A percentile compares a stretch with the other conserved stretches of the same genome.
phyloP scores from a whole-genome alignment of 768 basidiomycete genomes.

The Suillus weaverae region DNA sequence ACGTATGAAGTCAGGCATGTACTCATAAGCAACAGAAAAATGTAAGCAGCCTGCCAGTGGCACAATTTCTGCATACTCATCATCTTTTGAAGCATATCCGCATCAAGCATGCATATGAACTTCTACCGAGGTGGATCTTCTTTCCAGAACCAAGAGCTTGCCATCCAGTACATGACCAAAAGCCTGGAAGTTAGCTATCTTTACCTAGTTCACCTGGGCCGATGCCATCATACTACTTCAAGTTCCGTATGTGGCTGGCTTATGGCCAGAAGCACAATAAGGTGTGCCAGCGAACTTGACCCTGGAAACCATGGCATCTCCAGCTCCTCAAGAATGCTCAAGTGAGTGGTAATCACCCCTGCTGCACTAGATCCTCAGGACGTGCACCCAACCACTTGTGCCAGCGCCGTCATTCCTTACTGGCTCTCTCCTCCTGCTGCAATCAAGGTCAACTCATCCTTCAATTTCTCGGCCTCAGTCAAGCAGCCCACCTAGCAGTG shows the following conservation, averaged over 20 bases:
- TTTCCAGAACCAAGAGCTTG: conserved; percentile 95
- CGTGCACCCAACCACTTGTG: conserved; percentile 94
- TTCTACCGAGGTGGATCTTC: conserved; percentile 95
- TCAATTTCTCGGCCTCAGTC: conserved; percentile 67
- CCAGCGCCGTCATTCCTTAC: conserved; percentile 68
- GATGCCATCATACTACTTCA: not conserved
- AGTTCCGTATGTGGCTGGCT: conserved; percentile 89
- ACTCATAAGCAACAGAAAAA: conserved; percentile 81
- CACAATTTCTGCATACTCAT: conserved; percentile 14
- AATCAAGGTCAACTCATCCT: conserved; percentile 44
- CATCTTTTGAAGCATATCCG: conserved; percentile 61
- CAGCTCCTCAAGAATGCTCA: conserved; percentile 79
- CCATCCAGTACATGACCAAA: conserved; percentile 92
- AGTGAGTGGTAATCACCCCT: conserved; percentile 65
- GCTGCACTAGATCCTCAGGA: conserved; percentile 92
- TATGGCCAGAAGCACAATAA: conserved; percentile 95
- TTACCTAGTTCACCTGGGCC: not conserved
- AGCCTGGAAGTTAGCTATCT: conserved; percentile 66
- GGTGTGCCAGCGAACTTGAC: conserved; percentile 92
- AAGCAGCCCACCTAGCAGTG: conserved; percentile 47
- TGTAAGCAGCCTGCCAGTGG: conserved; percentile 45
- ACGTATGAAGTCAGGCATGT: no score
- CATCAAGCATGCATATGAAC: conserved; percentile 94
- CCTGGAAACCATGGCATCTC: conserved; percentile 75
- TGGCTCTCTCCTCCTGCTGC: conserved; percentile 66